These are phyloP conservation scores for Hordeum pubiflorum DNA, from an alignment of 202 grass and related monocot genomes.

Conservation along the genomic window DNA sequence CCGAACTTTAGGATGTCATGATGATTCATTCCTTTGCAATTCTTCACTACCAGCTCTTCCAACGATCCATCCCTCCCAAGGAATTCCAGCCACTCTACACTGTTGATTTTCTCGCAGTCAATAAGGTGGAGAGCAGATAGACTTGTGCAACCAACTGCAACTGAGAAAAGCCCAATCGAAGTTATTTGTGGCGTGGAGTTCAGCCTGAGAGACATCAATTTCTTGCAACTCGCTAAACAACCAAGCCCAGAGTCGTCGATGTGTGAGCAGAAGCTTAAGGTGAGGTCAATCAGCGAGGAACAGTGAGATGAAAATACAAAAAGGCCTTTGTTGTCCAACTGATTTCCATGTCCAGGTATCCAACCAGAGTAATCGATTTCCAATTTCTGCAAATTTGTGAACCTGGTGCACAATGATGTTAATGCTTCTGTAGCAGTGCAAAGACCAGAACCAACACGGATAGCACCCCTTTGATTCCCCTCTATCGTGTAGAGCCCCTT, in stretches of 20 bases:
- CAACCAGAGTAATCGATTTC: conserved; percentile 44
- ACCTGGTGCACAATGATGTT: conserved; percentile 8
- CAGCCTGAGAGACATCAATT: conserved; percentile 18
- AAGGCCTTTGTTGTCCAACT: conserved; percentile 45
- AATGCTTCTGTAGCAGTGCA: conserved; percentile 21
- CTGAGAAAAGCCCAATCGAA: conserved; percentile 36
- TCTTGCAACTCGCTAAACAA: conserved; percentile 12
- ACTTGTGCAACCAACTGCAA: conserved; percentile 49
- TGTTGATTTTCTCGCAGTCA: not conserved
- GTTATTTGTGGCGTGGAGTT: conserved; percentile 30
- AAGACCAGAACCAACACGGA: conserved; percentile 17
- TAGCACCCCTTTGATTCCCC: conserved; percentile 29
- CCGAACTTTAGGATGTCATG: not conserved
- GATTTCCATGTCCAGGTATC: conserved; percentile 27
- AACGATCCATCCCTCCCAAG: not conserved
- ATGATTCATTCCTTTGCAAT: not conserved
- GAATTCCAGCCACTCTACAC: not conserved
- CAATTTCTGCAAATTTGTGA: not conserved
- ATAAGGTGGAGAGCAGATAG: conserved; percentile 14
- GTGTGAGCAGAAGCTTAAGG: not conserved
- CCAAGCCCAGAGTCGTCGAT: conserved; percentile 33
- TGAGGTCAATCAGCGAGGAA: not conserved
- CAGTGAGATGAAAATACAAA: conserved; percentile 25
- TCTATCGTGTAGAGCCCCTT: conserved; percentile 34
- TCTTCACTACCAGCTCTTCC: not conserved